phyloP scores from a whole-genome alignment of 2,329 filamentous ascomycete species.

The Alternaria sp. region DNA sequence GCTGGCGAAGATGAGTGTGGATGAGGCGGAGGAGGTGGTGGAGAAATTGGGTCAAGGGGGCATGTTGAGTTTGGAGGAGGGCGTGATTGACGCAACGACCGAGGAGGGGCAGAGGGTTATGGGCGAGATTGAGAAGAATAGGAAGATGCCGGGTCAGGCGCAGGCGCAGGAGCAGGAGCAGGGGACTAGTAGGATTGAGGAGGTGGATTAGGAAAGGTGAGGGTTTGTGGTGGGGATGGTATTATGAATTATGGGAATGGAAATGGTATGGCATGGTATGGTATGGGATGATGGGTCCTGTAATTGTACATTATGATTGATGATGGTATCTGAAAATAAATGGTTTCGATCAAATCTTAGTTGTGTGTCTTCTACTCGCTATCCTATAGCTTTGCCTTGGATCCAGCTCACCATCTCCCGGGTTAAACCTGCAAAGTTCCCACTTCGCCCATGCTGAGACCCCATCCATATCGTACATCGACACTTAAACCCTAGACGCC shows the following conservation, averaged over 20 bases:
- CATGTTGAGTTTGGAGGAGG: conserved; percentile 88
- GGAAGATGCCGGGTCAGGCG: conserved; percentile 51
- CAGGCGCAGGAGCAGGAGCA: conserved; percentile 41
- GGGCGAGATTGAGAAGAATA: conserved; percentile 66
- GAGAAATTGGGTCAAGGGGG: conserved; percentile 81
- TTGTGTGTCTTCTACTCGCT: not conserved
- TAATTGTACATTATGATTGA: conserved; percentile 18
- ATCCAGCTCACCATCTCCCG: not conserved
- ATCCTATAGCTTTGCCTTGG: not conserved
- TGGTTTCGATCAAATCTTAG: not conserved
- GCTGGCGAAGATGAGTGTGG: conserved; percentile 84
- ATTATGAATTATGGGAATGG: not conserved
- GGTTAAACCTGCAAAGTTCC: not conserved
- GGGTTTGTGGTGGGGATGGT: not conserved
- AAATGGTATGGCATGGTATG: not conserved
- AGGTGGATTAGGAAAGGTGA: not conserved
- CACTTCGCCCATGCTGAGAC: not conserved
- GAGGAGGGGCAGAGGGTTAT: conserved; percentile 80
- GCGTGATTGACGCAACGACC: conserved; percentile 94
- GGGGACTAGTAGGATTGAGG: not conserved
- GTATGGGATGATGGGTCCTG: not conserved
- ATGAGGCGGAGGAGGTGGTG: conserved; percentile 85
- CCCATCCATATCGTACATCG: not conserved
- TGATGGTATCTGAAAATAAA: conserved; percentile 8
- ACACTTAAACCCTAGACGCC: not conserved